Evolutionary conservation across 805 yeast genomes (phyloP), one percentile per base, ranked within the genome.

Genomic region (Kregervanrija fluxuum): DNA sequence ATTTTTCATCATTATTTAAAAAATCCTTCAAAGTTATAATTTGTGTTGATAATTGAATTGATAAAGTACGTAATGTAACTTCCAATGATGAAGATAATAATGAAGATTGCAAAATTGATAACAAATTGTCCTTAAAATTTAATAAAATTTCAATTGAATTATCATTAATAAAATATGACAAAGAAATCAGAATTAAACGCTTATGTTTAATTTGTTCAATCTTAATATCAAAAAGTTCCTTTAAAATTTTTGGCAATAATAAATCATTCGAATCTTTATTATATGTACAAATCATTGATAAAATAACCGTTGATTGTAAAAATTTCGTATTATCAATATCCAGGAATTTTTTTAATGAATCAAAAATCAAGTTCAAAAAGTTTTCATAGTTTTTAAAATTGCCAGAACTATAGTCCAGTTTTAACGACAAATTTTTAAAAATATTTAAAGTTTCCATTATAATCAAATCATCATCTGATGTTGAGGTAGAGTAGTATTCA

Each of bases 11-110:
- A 34, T 33, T 9, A 22, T 39, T 41, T 11, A 88, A 62, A 50
- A 77, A 80, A 1, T 64, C 65, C 2, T 64, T 60, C 51, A 85
- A 64, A 30, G 69, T 64, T 8, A 80, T 66, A 37, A 87, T 55
- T 41, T 77, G 76, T 0, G 79, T 70, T 41, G 88, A 69, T 38
- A 84, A 85, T 43, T 77, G 77, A 30, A 85, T 67, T 1, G 93
- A 76, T 35, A 82, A 65, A 28, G 83, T 71, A 54, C 88, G 73
- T 45, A 88, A 68, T 1, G 89, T 77, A 10, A 80, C 80, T 54
- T 86, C 96, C 30, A 77, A 65, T 32, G 71, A 73, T 0, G 95
- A 79, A 0, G 83, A 73, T 57, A 82, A 75, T 40, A 90, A 68
- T 5, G 86, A 72, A 55, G 77, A 81, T n/a, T 89, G 79, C 51